These are phyloP conservation scores for Capsicum rhomboideum DNA, from an alignment of 257 asterid species.

Conservation along the genomic window DNA sequence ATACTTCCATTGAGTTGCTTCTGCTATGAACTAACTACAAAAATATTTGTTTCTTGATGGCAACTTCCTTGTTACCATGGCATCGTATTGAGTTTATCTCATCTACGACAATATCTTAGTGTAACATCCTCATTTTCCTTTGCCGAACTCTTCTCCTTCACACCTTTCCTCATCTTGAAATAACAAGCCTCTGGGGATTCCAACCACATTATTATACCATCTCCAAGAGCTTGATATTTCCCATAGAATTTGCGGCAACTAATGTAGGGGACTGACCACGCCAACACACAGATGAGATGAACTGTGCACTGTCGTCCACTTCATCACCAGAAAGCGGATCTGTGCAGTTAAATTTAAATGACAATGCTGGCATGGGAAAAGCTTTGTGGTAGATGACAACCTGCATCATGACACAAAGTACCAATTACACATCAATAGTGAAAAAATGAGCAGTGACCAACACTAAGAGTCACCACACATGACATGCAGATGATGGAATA, in stretches of 20 bases:
- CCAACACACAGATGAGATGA: constrained; percentile 95
- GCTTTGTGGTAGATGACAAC: constrained; percentile 88
- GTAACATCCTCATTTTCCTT: not conserved
- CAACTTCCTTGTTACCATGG: not conserved
- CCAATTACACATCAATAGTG: not conserved
- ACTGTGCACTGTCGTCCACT: constrained; percentile 66
- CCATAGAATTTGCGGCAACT: constrained; percentile 94
- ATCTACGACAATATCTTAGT: not conserved
- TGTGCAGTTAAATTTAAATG: constrained; percentile 57
- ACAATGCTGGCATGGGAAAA: constrained; percentile 75
- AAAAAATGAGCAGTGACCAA: not conserved
- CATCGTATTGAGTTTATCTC: not conserved
- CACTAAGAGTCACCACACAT: not conserved
- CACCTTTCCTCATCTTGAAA: not conserved
- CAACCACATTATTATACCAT: constrained; percentile 50
- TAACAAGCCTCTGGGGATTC: not conserved
- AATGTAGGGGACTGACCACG: constrained; percentile 76
- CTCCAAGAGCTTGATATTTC: constrained; percentile 83
- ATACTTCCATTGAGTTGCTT: constrained; percentile 6
- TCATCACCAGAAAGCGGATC: constrained; percentile 77
- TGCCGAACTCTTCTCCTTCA: not conserved
- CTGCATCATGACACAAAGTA: constrained; percentile 21
- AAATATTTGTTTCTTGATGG: constrained; percentile 10
- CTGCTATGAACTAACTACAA: constrained; percentile 12
- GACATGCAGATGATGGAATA: not conserved